Base-by-base conservation (phyloP, 1,284 basidiomycete species). In the Veloboletus limbatus region DNA sequence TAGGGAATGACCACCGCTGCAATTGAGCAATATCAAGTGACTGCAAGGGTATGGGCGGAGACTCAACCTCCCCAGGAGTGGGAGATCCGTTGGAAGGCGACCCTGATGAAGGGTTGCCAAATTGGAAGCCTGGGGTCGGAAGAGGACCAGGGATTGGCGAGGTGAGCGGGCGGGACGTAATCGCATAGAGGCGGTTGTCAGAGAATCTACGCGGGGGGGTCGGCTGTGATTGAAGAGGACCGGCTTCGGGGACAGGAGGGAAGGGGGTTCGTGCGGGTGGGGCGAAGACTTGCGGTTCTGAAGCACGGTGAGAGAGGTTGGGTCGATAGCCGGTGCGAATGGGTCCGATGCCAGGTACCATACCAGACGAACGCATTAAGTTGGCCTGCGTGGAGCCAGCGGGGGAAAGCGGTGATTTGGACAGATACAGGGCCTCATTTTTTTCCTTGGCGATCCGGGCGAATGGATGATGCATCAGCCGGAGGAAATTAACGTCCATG, bases 111-210 rank as follows among this genome's bases (percentile, higher is more conserved):
- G 80, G 74, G 7, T 76, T 70, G 50, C 85, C 85, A 55, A 88
- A 88, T 33, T 80, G 80, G 69, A 79, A 88, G 55, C 75, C 75
- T 24, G 81, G 79, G 8, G 75, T 73, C 6, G 85, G 85, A n/a
- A 87, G 71, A 6, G 85, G 85, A 0, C 85, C 85, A 6, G 82
- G 79, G 38, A 82, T 75, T 9, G 80, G 79, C 3, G 79, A 73
- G 1, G 72, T 60, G 22, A 81, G 60, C 6, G 69, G 58, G 26
- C 83, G 77, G 13, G 77, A 72, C 46, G 78, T 63, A 26, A 63
- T 51, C 8, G 75, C 68, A 56, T 75, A 82, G 14, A 74, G 60
- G 16, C 69, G 69, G 43, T 75, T 72, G 48, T 78, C 77, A 35
- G 77, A 77, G 22, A 54, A 53, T 43, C 60, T 62, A 22, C 61